phyloP scores from a whole-genome alignment of 2,329 filamentous ascomycete species.

The Scedosporium aurantiacum region DNA sequence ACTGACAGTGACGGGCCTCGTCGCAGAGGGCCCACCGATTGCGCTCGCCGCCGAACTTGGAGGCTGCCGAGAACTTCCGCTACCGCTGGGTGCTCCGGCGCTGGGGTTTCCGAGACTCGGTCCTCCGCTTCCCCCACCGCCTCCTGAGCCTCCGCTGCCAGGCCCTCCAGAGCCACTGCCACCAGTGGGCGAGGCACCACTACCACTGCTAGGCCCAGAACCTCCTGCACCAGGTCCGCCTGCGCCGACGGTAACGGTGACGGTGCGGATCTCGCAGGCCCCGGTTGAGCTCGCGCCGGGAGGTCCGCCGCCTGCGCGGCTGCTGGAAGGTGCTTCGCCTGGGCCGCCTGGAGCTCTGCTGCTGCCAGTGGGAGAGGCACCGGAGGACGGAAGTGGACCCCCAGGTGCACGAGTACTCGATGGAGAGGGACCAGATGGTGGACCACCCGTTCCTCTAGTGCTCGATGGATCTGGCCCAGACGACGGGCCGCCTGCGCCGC shows the following conservation, averaged over 20 bases:
- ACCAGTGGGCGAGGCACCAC: neutral
- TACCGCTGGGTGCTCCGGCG: neutral
- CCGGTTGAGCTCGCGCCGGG: neutral
- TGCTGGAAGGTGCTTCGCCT: neutral
- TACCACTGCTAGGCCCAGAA: neutral
- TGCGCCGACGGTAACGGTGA: neutral
- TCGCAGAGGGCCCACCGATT: neutral
- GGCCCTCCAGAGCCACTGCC: neutral
- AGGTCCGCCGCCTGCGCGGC: neutral
- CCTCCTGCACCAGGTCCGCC: neutral
- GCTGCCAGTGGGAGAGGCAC: too few relatives aligned
- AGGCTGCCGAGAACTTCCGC: neutral
- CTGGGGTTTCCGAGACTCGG: neutral
- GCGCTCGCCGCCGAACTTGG: neutral
- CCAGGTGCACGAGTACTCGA: too few relatives aligned
- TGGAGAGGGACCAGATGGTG: too few relatives aligned
- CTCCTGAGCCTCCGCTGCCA: neutral
- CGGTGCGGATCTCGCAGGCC: neutral
- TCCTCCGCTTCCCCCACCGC: neutral
- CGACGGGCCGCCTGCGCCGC: too few relatives aligned
- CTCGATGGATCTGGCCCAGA: too few relatives aligned
- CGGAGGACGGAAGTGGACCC: too few relatives aligned
- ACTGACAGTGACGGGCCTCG: neutral
- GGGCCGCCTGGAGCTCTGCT: too few relatives aligned
- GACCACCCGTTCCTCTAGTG: too few relatives aligned